Percentiles rank a stretch among this genome's conserved stretches.
Evolutionary conservation across 2,329 filamentous ascomycete species (phyloP).

Genomic region (Cytospora schulzeri): DNA sequence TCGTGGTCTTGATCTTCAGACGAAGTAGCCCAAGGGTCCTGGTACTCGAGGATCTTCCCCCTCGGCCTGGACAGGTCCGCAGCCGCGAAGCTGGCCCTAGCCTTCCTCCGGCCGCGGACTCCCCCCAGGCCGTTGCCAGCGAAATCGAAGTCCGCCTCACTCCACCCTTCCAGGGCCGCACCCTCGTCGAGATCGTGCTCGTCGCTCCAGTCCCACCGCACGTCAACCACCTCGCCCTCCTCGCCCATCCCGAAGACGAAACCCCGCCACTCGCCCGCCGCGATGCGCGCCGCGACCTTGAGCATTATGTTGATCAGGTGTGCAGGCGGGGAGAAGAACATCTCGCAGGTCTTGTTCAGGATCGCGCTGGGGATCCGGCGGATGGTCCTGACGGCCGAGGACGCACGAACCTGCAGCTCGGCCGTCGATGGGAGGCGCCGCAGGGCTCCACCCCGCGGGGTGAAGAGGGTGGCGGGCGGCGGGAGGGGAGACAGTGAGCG

Average conservation of each 20-base stretch:
- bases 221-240: constrained; percentile 55
- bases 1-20: constrained; percentile 21
- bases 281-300: constrained; percentile 76
- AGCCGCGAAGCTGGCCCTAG: constrained; percentile 25
- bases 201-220: constrained; percentile 61
- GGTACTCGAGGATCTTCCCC: constrained; percentile 19
- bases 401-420: constrained; percentile 32
- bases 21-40: constrained; percentile 29
- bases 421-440: constrained; percentile 22
- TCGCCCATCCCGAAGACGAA: constrained; percentile 58
- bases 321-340: constrained; percentile 78
- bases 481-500: constrained; percentile 69
- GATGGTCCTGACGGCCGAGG: constrained; percentile 46
- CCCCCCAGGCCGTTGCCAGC: background rate
- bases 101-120: constrained; percentile 6
- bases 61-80: constrained; percentile 27
- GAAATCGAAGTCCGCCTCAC: constrained; percentile 55
- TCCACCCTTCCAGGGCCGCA: constrained; percentile 43
- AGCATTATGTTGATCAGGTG: constrained; percentile 80
- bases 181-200: constrained; percentile 52
- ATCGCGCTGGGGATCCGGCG: constrained; percentile 63
- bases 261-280: constrained; percentile 64
- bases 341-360: constrained; percentile 74
- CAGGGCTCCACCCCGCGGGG: constrained; percentile 38
- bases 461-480: constrained; percentile 66